phyloP scores from a whole-genome alignment of 768 basidiomycete species.

The Kwoniella mangroviensis region DNA sequence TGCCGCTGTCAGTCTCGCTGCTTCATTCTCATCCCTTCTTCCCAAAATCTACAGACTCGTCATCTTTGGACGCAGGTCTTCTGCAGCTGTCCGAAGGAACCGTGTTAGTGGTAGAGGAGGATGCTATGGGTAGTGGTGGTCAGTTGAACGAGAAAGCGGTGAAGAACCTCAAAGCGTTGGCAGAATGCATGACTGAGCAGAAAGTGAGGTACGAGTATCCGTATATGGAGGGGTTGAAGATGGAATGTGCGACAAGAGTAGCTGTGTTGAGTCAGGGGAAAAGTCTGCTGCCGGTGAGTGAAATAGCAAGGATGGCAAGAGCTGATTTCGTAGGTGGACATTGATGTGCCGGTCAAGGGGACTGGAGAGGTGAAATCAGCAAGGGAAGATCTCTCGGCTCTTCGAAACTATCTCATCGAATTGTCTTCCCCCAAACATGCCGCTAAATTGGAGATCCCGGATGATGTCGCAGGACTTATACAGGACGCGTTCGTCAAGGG shows the following conservation, averaged over 20 bases:
- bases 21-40: conserved; percentile 43
- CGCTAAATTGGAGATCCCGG: conserved; percentile 40
- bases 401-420: conserved; percentile 20
- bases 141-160: conserved; percentile 51
- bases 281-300: conserved; percentile 52
- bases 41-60: conserved; percentile 31
- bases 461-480: conserved; percentile 41
- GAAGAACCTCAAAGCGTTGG: conserved; percentile 48
- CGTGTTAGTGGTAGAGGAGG: conserved; percentile 49
- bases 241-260: conserved; percentile 48
- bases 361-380: not conserved
- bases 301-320: conserved; percentile 27
- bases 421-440: conserved; percentile 26
- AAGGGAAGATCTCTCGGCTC: conserved; percentile 10
- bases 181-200: conserved; percentile 43
- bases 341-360: conserved; percentile 3
- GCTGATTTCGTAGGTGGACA: conserved; percentile 12
- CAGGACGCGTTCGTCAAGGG: conserved; percentile 47
- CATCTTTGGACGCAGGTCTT: conserved; percentile 46
- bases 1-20: conserved; percentile 41
- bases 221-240: conserved; percentile 54
- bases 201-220: conserved; percentile 54
- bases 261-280: conserved; percentile 51
- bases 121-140: conserved; percentile 52
- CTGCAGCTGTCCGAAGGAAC: conserved; percentile 52